Conservation (phyloP, 1,284 basidiomycete species). For the Schizophyllum amplum region DNA sequence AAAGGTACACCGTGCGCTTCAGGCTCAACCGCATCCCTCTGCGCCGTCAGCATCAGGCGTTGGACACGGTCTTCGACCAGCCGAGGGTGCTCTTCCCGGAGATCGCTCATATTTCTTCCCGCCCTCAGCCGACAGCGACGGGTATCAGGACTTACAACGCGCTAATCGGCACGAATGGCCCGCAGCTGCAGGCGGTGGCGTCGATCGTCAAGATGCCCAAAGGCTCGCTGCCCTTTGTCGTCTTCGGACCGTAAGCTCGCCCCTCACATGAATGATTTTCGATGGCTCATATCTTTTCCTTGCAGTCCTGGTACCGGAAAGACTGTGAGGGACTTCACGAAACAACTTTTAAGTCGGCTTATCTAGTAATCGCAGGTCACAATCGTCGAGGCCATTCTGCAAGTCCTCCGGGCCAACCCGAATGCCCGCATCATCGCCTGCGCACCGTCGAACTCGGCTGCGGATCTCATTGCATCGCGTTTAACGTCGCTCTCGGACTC, state of each 20-base stretch:
- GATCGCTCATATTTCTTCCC: conserved; percentile 18
- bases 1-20: conserved; percentile 30
- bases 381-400: conserved; percentile 54
- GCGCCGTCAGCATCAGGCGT: conserved; percentile 40
- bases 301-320: conserved; percentile 60
- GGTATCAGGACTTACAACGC: conserved; percentile 25
- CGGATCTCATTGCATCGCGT: conserved; percentile 49
- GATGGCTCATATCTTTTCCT: not conserved
- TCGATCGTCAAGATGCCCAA: conserved; percentile 36
- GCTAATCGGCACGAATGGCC: conserved; percentile 37
- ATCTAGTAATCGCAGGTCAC: conserved; percentile 29
- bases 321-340: conserved; percentile 25
- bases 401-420: conserved; percentile 37
- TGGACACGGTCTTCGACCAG: conserved; percentile 34
- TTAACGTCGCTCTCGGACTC: conserved; percentile 25
- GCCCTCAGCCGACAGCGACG: conserved; percentile 8
- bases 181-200: conserved; percentile 46
- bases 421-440: conserved; percentile 49
- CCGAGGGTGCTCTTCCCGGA: conserved; percentile 35
- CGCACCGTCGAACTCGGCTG: conserved; percentile 57
- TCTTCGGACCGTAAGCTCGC: conserved; percentile 58
- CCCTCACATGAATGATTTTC: not conserved
- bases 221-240: conserved; percentile 46
- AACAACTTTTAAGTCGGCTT: too few relatives aligned
- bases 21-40: conserved; percentile 34